Evolutionary conservation across 106 monocot genomes (phyloP).

Genomic region (Cymbidium sinense): DNA sequence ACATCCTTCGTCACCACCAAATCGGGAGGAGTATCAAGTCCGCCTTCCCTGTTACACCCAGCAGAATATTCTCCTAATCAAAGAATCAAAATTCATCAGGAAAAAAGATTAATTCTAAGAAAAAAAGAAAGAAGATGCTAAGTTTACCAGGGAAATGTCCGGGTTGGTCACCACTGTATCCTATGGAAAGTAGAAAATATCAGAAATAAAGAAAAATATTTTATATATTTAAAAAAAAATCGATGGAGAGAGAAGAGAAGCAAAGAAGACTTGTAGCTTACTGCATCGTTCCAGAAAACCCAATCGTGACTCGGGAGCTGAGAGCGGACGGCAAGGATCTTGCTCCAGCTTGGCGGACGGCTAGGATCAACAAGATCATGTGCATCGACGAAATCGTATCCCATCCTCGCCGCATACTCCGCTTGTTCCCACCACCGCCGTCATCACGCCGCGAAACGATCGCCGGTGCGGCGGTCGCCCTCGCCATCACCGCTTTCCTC

Average conservation of each 20-base stretch:
- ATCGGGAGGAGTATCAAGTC: constrained; percentile 15
- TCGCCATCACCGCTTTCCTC: constrained; percentile 15
- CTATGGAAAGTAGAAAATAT: background rate
- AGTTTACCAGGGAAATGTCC: constrained; percentile 24
- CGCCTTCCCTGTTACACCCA: constrained; percentile 10
- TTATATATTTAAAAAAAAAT: background rate
- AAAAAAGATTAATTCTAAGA: background rate
- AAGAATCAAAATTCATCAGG: background rate
- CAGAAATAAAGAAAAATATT: background rate
- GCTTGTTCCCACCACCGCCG: constrained; percentile 50
- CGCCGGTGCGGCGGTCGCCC: constrained; percentile 6
- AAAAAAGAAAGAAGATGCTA: background rate
- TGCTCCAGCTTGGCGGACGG: constrained; percentile 45
- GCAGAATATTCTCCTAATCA: constrained; percentile 17
- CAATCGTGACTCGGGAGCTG: constrained; percentile 46
- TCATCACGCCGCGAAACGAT: constrained; percentile 53
- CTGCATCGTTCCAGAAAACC: constrained; percentile 94
- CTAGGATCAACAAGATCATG: constrained; percentile 27
- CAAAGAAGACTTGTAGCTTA: constrained; percentile 11
- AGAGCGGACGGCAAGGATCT: constrained; percentile 33
- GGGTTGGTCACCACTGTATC: constrained; percentile 15
- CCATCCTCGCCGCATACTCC: constrained; percentile 41
- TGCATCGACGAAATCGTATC: constrained; percentile 58
- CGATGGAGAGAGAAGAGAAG: background rate
- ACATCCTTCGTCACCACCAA: constrained; percentile 21